phyloP scores from a whole-genome alignment of 202 grass and related monocot species.

The Saccharum hybrid region DNA sequence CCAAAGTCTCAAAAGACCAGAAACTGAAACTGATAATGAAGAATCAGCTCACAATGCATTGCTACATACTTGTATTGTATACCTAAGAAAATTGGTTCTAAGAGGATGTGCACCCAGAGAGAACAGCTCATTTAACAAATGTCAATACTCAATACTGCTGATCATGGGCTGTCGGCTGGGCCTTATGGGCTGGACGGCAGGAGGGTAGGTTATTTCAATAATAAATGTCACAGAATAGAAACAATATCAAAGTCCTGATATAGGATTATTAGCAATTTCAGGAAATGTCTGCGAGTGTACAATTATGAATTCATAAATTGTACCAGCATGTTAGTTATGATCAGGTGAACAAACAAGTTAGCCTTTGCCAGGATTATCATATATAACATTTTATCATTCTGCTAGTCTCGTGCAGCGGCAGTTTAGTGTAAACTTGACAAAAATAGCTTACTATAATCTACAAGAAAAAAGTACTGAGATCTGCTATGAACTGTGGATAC shows the following conservation, averaged over 20 bases:
- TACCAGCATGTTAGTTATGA: background rate
- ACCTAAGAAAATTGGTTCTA: constrained; percentile 20
- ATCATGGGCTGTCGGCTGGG: background rate
- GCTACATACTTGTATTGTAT: background rate
- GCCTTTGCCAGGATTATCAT: constrained; percentile 20
- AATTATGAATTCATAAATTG: constrained; percentile 27
- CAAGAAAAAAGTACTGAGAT: constrained; percentile 11
- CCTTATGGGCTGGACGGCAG: background rate
- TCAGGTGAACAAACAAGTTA: background rate
- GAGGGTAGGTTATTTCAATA: background rate
- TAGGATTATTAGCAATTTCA: constrained; percentile 23
- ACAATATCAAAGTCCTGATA: constrained; percentile 5
- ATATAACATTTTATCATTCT: constrained; percentile 11
- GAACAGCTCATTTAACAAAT: constrained; percentile 8
- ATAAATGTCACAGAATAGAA: background rate
- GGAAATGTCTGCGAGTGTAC: constrained; percentile 12
- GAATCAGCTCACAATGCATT: background rate
- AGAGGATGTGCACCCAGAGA: background rate
- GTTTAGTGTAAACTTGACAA: constrained; percentile 32
- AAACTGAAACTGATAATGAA: constrained; percentile 22
- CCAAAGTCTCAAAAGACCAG: constrained; percentile 32
- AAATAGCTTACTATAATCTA: background rate
- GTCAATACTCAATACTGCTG: background rate
- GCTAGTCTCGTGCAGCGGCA: constrained; percentile 8
- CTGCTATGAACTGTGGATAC: constrained; percentile 15